Percentiles rank a stretch among this genome's conserved stretches.
These are phyloP conservation scores for Pleurotus citrinopileatus DNA, from an alignment of 768 basidiomycete species.

Conservation along the genomic window DNA sequence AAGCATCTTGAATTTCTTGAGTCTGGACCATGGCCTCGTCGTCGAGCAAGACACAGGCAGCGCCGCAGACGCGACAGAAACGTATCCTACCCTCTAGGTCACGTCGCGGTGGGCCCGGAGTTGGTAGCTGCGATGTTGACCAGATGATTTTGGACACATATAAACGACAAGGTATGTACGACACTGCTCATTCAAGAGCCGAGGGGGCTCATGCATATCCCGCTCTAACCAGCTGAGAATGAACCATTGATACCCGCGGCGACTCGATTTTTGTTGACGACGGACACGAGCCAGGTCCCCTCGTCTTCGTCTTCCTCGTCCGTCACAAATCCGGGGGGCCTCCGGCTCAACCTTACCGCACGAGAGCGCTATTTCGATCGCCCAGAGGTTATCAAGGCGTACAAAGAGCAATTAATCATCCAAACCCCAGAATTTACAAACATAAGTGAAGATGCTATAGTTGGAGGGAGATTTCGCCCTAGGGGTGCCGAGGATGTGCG, in stretches of 20 bases:
- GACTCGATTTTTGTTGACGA: slow-evolving; percentile 71
- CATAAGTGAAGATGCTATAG: slow-evolving; percentile 44
- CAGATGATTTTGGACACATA: slow-evolving; percentile 81
- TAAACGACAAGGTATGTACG: slow-evolving; percentile 66
- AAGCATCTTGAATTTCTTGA: slow-evolving; percentile 1
- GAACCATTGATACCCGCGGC: slow-evolving; percentile 67
- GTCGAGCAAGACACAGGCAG: slow-evolving; percentile 30
- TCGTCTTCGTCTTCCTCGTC: slow-evolving; percentile 33
- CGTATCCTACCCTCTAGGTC: slow-evolving; percentile 81
- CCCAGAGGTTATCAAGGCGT: slow-evolving; percentile 71
- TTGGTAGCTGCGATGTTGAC: slow-evolving; percentile 79
- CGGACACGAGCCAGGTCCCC: slow-evolving; percentile 53
- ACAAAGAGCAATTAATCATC: slow-evolving; percentile 65
- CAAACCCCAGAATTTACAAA: slow-evolving; percentile 74
- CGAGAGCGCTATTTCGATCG: slow-evolving; percentile 77
- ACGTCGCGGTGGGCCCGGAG: slow-evolving; percentile 76
- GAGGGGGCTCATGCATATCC: slow-evolving; percentile 12
- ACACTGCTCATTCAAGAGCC: slow-evolving; percentile 6
- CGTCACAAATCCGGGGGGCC: slow-evolving; percentile 13
- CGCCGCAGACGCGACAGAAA: slow-evolving; percentile 53
- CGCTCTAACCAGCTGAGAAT: slow-evolving; percentile 53
- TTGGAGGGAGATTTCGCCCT: slow-evolving; percentile 70
- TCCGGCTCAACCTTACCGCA: slow-evolving; percentile 53
- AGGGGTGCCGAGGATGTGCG: slow-evolving; percentile 70
- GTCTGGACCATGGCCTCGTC: slow-evolving; percentile 34